These are phyloP conservation scores for Neoboletus subvelutipes DNA, from an alignment of 768 basidiomycete genomes.

Conservation along the genomic window DNA sequence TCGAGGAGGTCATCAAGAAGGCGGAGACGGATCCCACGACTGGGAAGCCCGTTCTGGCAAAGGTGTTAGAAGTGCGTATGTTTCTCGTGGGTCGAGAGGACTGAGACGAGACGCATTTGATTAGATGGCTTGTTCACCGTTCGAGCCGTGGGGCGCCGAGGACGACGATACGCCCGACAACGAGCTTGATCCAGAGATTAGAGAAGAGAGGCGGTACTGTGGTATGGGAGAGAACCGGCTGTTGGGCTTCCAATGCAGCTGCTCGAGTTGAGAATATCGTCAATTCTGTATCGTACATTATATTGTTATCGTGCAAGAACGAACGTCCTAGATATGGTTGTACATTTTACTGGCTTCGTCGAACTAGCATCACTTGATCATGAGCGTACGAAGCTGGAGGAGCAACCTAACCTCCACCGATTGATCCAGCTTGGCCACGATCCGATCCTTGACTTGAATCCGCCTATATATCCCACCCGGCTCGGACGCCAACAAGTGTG, in stretches of 20 bases:
- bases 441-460: slow-evolving; percentile 18
- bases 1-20: slow-evolving; percentile 86
- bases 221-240: slow-evolving; percentile 71
- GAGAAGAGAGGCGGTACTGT: slow-evolving; percentile 75
- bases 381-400: slow-evolving; percentile 16
- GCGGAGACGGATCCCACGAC: slow-evolving; percentile 64
- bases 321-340: background rate
- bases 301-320: background rate
- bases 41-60: slow-evolving; percentile 69
- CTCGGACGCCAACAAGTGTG: slow-evolving; percentile 15
- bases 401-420: slow-evolving; percentile 16
- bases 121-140: slow-evolving; percentile 87
- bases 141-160: slow-evolving; percentile 85
- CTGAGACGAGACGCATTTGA: background rate
- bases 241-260: slow-evolving; percentile 93
- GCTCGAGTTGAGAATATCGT: slow-evolving; percentile 63
- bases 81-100: background rate
- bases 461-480: slow-evolving; percentile 20
- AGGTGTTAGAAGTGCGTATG: slow-evolving; percentile 71
- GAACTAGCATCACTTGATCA: slow-evolving; percentile 16
- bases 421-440: slow-evolving; percentile 21
- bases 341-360: background rate
- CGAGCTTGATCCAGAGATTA: slow-evolving; percentile 55
- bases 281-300: background rate
- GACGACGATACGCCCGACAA: slow-evolving; percentile 43